These are phyloP conservation scores for Penstemon newberryi DNA, from an alignment of 257 asterid species.

Conservation along the genomic window DNA sequence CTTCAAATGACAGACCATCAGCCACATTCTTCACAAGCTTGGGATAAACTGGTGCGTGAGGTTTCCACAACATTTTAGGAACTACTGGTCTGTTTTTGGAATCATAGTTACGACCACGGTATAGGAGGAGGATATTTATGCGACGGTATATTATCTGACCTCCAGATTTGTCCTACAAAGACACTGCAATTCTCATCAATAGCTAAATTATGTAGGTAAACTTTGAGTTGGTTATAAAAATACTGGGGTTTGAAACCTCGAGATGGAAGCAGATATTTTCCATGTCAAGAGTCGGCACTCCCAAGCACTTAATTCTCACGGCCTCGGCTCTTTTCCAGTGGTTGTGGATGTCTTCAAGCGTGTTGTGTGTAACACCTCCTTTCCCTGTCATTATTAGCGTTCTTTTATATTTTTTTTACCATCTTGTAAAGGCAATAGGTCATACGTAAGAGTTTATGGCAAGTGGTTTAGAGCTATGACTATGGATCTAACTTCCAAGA, in stretches of 20 bases:
- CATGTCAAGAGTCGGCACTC: slow-evolving; percentile 92
- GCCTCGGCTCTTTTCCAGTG: slow-evolving; percentile 94
- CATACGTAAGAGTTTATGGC: not conserved
- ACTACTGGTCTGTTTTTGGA: slow-evolving; percentile 47
- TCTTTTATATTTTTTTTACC: not conserved
- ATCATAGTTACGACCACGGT: slow-evolving; percentile 81
- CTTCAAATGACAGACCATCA: slow-evolving; percentile 80
- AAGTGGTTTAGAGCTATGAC: not conserved
- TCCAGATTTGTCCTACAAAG: slow-evolving; percentile 75
- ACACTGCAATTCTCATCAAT: slow-evolving; percentile 46
- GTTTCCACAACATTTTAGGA: slow-evolving; percentile 85
- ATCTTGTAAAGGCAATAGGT: slow-evolving; percentile 10
- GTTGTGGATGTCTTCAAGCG: slow-evolving; percentile 78
- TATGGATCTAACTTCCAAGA: not conserved
- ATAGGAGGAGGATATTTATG: slow-evolving; percentile 57
- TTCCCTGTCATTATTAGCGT: slow-evolving; percentile 43
- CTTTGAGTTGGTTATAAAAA: not conserved
- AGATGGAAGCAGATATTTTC: slow-evolving; percentile 87
- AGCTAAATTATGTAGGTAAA: not conserved
- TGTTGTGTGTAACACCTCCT: slow-evolving; percentile 94
- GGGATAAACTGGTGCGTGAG: slow-evolving; percentile 78
- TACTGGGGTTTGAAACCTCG: slow-evolving; percentile 50
- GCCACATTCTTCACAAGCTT: slow-evolving; percentile 84
- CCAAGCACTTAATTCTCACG: slow-evolving; percentile 83
- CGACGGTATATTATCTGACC: slow-evolving; percentile 75